Conservation (phyloP, 1,284 basidiomycete species). For the Marasmius oreades region DNA sequence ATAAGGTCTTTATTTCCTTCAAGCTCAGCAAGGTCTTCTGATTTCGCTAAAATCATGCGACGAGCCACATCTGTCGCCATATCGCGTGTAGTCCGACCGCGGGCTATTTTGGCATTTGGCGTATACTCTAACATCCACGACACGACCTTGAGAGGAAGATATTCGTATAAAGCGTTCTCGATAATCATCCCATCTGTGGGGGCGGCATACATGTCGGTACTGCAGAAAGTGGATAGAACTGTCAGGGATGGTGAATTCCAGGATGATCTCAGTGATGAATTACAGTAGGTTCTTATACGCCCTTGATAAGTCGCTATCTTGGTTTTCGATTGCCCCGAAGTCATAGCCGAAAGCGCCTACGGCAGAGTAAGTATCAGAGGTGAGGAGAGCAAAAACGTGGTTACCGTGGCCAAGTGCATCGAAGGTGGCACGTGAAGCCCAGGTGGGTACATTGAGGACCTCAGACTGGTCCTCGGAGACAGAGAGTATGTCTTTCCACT, state of each 20-base stretch:
- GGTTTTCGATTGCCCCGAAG: constrained; percentile 9
- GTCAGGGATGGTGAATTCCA: no score
- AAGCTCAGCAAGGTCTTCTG: constrained; percentile 2
- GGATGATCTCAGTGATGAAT: no score
- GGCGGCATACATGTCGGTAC: constrained; percentile 6
- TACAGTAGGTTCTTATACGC: constrained; percentile 11
- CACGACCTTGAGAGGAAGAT: constrained; percentile 4
- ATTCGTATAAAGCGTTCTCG: neutral
- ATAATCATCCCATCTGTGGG: constrained; percentile 7
- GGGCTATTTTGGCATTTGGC: neutral
- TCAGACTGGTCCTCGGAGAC: constrained; percentile 28
- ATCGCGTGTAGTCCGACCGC: neutral
- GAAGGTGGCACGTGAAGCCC: constrained; percentile 38
- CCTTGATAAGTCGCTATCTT: constrained; percentile 5
- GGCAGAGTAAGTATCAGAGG: neutral
- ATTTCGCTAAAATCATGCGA: constrained; percentile 7
- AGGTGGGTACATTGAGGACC: constrained; percentile 38
- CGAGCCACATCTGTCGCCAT: constrained; percentile 4
- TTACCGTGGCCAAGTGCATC: constrained; percentile 45
- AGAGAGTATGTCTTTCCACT: constrained; percentile 8
- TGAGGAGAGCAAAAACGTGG: neutral
- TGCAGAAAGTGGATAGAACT: neutral
- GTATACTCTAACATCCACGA: constrained; percentile 5
- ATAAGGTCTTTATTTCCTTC: constrained; percentile 13
- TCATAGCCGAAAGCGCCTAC: constrained; percentile 11